Evolutionary conservation across 768 basidiomycete genomes (phyloP).

Genomic region (Panus rudis): DNA sequence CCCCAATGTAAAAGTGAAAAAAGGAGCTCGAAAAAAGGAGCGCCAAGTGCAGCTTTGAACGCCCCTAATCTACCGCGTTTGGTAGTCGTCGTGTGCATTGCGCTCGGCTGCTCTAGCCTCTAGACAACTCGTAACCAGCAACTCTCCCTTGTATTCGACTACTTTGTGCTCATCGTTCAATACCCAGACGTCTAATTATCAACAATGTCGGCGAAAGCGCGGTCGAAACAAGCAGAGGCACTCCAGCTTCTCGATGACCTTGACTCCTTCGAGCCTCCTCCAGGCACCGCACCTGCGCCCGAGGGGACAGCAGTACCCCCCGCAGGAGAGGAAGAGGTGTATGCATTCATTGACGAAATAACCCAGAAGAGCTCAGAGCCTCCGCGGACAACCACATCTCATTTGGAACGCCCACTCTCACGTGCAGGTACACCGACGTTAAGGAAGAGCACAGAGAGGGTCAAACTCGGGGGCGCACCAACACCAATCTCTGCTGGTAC

Average conservation of each 20-base stretch:
- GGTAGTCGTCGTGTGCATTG: too few species aligned
- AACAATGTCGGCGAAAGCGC: constrained; percentile 41
- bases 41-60: too few species aligned
- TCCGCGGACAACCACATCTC: constrained; percentile 49
- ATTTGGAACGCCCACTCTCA: constrained; percentile 51
- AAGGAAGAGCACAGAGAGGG: constrained; percentile 72
- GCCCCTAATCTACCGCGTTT: too few species aligned
- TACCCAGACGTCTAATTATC: neutral
- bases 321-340: constrained; percentile 72
- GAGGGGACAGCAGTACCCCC: constrained; percentile 12
- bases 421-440: constrained; percentile 66
- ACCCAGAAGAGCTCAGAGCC: constrained; percentile 86
- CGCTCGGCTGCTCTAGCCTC: too few species aligned
- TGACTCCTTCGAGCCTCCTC: constrained; percentile 53
- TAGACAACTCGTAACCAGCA: neutral
- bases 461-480: constrained; percentile 46
- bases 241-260: constrained; percentile 92
- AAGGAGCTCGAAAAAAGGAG: too few species aligned
- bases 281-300: constrained; percentile 18
- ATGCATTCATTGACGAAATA: constrained; percentile 92
- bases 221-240: constrained; percentile 83
- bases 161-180: neutral
- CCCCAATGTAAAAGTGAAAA: too few species aligned
- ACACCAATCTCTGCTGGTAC: constrained; percentile 26
- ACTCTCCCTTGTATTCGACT: neutral